A percentile compares a stretch with the other conserved stretches of the same genome.
These are phyloP conservation scores for Microcyclospora tardicrescens DNA, from an alignment of 2,329 filamentous ascomycete species.

Conservation along the genomic window DNA sequence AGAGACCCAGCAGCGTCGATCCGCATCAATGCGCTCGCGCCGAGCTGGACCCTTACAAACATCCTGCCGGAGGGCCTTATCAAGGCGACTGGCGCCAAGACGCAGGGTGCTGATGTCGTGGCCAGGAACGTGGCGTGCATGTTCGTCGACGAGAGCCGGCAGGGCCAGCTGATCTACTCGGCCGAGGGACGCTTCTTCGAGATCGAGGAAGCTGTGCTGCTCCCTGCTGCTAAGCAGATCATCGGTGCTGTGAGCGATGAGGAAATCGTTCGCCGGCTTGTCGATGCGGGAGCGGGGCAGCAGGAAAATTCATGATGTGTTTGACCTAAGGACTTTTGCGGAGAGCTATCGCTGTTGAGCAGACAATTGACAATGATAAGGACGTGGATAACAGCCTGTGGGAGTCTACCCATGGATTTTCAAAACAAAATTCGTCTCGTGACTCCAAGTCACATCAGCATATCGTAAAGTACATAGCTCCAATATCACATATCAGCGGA, in stretches of 20 bases:
- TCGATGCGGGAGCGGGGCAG: not conserved
- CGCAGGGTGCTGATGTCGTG: conserved; percentile 36
- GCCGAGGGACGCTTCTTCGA: conserved; percentile 38
- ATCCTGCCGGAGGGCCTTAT: conserved; percentile 32
- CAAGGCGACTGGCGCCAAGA: conserved; percentile 26
- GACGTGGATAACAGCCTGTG: too few species aligned
- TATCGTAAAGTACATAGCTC: too few species aligned
- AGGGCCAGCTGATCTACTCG: conserved; percentile 43
- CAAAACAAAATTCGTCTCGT: too few species aligned
- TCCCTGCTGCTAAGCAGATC: conserved; percentile 9
- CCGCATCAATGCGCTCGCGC: conserved; percentile 43
- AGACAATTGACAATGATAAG: too few species aligned
- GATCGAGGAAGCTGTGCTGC: conserved; percentile 34
- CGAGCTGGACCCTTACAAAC: conserved; percentile 42
- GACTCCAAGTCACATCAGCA: too few species aligned
- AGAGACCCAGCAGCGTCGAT: conserved; percentile 27
- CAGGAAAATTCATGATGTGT: not conserved
- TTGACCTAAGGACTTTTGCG: too few species aligned
- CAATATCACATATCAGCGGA: too few species aligned
- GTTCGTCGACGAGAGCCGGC: conserved; percentile 35
- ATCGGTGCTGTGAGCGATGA: not conserved
- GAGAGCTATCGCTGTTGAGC: too few species aligned
- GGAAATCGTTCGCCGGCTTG: not conserved
- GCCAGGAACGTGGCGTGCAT: conserved; percentile 37
- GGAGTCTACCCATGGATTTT: too few species aligned